Evolutionary conservation across 2,329 filamentous ascomycete species (phyloP), one percentile per base, ranked within the genome.

Genomic region (Alternaria sp.): DNA sequence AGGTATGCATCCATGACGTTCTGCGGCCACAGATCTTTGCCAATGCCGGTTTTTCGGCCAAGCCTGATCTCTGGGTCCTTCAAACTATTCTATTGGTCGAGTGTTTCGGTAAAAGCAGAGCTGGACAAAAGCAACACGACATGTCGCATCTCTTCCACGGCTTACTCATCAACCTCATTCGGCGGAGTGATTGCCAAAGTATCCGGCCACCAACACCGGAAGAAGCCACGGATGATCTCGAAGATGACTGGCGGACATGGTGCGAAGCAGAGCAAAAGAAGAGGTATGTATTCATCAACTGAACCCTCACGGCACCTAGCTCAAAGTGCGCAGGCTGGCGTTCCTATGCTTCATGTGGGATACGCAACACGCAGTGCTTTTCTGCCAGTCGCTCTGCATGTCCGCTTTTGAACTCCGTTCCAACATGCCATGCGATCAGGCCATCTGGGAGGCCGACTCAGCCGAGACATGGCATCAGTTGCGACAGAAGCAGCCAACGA

Each of bases 311-410:
- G 40, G 25, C 25, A 30, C 28, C 3, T 17, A 28, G 26, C 40
- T 46, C 13, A 52, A 19, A 49, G 11, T 36, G 32, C 28, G 28
- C 23, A 84, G 83, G 56, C 77, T 88, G 0, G 86, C 87, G 0
- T 82, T 89, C 43, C 79, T 88, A 6, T 90, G 87, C 70, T 90
- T 90, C 72, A 86, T 90, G 81, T 90, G 88, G 88, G 88, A 90
- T 67, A 88, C 87, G 0, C 87, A 90, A 58, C 87, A 90, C 63
- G 87, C 88, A 0, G 86, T 89, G 0, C 80, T 90, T 0, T 90
- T 90, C 73, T 89, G 86, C n/a, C 88, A 90, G 70, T 88, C 86
- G 5, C 81, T 90, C 0, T 90, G 88, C 75, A 90, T 90, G 87
- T 89, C 87, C 1, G 86, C 87, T 0, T 89, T 89, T 54, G 88